Base-by-base conservation (phyloP, 2,329 filamentous ascomycete species). In the Fusarium liriodendri region DNA sequence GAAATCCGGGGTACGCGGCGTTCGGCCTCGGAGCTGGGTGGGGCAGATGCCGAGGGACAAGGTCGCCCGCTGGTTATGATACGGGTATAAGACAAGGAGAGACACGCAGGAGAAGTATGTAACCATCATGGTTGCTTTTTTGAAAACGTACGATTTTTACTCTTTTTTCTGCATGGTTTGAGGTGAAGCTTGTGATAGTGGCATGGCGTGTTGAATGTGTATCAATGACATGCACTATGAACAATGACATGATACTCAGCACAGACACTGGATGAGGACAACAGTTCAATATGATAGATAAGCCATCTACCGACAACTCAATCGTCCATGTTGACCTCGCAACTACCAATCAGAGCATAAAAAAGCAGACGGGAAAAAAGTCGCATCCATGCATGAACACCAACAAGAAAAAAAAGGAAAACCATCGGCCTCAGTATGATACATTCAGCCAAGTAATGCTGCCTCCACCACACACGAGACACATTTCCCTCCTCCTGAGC, bases 391-490 rank as follows among this genome's bases (percentile, higher is more conserved):
- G 67, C 71, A 76, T 74, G 27, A 73, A 76, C 70, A 79, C 77
- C 77, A 70, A 71, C 73, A n/a, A 38, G 65, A 71, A 65, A 66
- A 74, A 74, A 62, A 45, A 62, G 63, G n/a, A 50, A 71, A 66
- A 66, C 63, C 71, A 60, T 70, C 67, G 71, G 73, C 72, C 73
- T 69, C 58, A 62, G 66, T 74, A 77, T 78, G 75, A 70, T 76
- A 79, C 77, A 76, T 76, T 71, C 74, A 77, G 76, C 64, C 75
- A 78, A 75, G 64, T 68, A 73, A 71, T 61, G 61, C 73, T 77
- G 61, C 57, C 64, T 63, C 68, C 69, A 71, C 47, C 64, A 63
- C 33, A 62, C n/a, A 63, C 52, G 18, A 67, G 59, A 68, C 66
- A 61, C 50, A 59, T 50, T 29, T 59, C 54, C 72, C 62, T 75